These are phyloP conservation scores for Corchorus capsularis DNA, from an alignment of 345 rosid genomes.

Conservation along the genomic window DNA sequence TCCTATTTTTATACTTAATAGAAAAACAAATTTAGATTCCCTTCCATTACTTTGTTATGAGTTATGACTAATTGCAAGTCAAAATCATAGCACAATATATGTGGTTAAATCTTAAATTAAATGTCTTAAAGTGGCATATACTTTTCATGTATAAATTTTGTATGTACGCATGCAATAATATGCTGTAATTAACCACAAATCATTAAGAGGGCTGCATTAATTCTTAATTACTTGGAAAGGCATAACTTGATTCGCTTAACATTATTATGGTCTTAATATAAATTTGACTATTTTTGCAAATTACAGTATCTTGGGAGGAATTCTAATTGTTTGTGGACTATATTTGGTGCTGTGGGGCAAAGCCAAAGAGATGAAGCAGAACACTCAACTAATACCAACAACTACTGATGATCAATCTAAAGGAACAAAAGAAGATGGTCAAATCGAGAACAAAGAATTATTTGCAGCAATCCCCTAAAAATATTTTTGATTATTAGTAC, in stretches of 20 bases:
- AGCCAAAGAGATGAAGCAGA: constrained; percentile 36
- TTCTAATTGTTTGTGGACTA: constrained; percentile 44
- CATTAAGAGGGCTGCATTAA: no score
- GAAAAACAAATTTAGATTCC: no score
- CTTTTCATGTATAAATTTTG: no score
- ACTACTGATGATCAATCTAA: not conserved
- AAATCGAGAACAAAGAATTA: not conserved
- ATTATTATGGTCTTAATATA: not conserved
- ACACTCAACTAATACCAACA: not conserved
- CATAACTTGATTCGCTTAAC: not conserved
- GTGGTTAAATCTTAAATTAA: not conserved
- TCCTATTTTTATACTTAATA: not conserved
- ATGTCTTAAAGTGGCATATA: not conserved
- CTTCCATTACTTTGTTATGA: no score
- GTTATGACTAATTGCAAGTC: not conserved
- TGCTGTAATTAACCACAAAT: no score
- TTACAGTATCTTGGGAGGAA: constrained; percentile 50
- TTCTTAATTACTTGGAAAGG: not conserved
- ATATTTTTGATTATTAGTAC: no score
- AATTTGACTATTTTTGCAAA: not conserved
- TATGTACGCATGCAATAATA: no score
- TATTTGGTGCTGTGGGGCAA: constrained; percentile 64
- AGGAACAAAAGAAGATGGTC: not conserved
- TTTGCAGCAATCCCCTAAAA: no score
- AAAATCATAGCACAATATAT: not conserved